Percentiles rank a stretch among this genome's conserved stretches.
These are phyloP conservation scores for Clarireedia monteithiana DNA, from an alignment of 2,329 filamentous ascomycete genomes.

Conservation along the genomic window DNA sequence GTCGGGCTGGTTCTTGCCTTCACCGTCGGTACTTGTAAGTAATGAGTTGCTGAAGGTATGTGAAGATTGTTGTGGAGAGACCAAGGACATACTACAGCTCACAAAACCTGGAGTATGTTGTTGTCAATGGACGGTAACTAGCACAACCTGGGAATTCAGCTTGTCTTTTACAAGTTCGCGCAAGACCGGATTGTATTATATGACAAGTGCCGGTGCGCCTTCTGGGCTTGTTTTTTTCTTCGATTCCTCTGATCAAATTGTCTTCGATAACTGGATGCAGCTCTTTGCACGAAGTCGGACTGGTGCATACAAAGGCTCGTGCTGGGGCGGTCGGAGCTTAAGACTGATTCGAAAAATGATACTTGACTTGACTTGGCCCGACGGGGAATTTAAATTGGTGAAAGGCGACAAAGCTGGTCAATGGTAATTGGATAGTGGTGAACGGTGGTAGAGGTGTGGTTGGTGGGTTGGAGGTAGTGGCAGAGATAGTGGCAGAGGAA, in stretches of 20 bases:
- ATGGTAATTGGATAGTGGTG: background rate
- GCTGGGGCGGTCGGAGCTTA: conserved; percentile 13
- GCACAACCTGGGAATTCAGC: background rate
- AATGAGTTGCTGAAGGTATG: conserved; percentile 14
- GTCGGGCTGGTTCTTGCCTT: conserved; percentile 10
- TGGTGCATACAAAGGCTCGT: background rate
- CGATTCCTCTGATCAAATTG: background rate
- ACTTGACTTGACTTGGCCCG: background rate
- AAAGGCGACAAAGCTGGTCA: background rate
- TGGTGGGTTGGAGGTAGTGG: background rate
- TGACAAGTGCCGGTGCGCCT: background rate
- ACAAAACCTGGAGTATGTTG: conserved; percentile 5
- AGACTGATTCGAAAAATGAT: conserved; percentile 10
- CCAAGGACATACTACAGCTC: conserved; percentile 31
- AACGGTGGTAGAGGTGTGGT: background rate
- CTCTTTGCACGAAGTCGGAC: background rate
- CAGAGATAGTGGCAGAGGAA: background rate
- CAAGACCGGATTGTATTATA: background rate
- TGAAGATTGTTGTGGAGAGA: conserved; percentile 21
- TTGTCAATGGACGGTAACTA: conserved; percentile 11
- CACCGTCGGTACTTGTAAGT: conserved; percentile 14
- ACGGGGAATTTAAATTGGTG: background rate
- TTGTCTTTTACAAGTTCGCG: background rate
- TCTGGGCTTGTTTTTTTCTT: background rate
- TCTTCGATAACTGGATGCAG: background rate